Evolutionary conservation across 2,329 filamentous ascomycete species (phyloP), one percentile per base, ranked within the genome.

Genomic region (Furcasterigmium sp.): DNA sequence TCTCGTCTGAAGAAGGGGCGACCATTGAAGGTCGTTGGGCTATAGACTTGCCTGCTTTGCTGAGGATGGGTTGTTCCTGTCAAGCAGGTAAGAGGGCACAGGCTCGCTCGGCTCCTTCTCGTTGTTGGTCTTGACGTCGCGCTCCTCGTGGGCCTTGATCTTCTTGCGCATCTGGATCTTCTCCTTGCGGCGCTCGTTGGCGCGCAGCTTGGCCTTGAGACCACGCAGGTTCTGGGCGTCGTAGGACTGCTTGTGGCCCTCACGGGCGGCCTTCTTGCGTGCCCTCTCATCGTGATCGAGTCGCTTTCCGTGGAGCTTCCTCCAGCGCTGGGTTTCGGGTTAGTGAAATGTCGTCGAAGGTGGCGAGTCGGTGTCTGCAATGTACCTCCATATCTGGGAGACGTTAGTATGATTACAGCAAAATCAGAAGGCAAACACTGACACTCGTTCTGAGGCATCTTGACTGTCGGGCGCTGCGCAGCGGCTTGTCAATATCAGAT

Each of bases 131-230:
- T 97, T 95, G 74, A 97, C 83, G 61, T 96, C 94, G 69, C 89
- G 84, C 75, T 96, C 88, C 70, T 98, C 93, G 73, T 95, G 88
- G 36, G 88, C 86, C 70, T 87, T 88, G 78, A 98, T 94, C 59
- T 83, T 75, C 78, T 95, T 95, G 69, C 85, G 86, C 85, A 95
- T 91, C 78, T 95, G 89, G 63, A 95, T 95, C 84, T 98, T 98
- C 76, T 98, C 91, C 65, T 91, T 86, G 72, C 90, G 87, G 20
- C 93, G 82, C 75, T 91, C 89, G 79, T 97, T 84, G 66, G 91
- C 85, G 72, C 93, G 84, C 58, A 95, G 74, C 76, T 98, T 98
- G 55, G 93, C 93, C 50, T 89, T 78, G 56, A 97, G 80, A 52
- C 93, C 93, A 49, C 87, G 85, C 59, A 96, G 77, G 66, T 93